Evolutionary conservation across 73 alveolate species (phyloP), one percentile per base, ranked within the genome.

Genomic region (Paramecium sexaurelia): DNA sequence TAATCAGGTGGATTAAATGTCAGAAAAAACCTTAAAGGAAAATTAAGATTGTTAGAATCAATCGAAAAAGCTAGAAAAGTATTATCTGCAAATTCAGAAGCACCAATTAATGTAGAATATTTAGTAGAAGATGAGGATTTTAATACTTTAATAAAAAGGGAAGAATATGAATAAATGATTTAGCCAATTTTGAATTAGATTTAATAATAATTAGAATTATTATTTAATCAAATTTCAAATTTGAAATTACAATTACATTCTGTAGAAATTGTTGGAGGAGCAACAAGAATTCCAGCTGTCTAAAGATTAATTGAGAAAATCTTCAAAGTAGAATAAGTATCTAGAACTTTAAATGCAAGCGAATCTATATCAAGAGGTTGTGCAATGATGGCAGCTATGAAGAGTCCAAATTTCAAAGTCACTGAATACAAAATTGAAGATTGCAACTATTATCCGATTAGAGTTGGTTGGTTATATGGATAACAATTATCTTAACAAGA

Each of bases 321-420:
- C n/a, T 94, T 98, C 94, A 95, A 96, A 78, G 94, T 95, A 71
- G 99, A 97, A 85, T 68, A 75, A 35, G 98, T 97, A 29, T 91
- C 95, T 85, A 97, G 98, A 93, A 99, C 99, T 33, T 95, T 98
- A 92, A 96, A 98, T 78, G 97, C 99, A 26, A 98, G 96, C 68
- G 99, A 98, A 94, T 95, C 99, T 19, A 98, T 99, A 27, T 98
- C 99, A 1, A 95, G 99, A 88, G 99, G 99, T n/a, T 96, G 99
- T 92, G 97, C 99, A 7, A 95, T 99, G 83, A 97, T 93, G 97
- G 99, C 99, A 13, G 99, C 99, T 82, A 98, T 99, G 99, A 93
- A 95, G 92, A 92, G 98, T 67, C 99, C 99, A 7, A 91, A 95
- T 78, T 99, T 82, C 97, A 94, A 94, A 87, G 99, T 97, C 43